Conservation (phyloP, 1,139 yeast species). For the Yamadazyma spencermartinsiae region DNA sequence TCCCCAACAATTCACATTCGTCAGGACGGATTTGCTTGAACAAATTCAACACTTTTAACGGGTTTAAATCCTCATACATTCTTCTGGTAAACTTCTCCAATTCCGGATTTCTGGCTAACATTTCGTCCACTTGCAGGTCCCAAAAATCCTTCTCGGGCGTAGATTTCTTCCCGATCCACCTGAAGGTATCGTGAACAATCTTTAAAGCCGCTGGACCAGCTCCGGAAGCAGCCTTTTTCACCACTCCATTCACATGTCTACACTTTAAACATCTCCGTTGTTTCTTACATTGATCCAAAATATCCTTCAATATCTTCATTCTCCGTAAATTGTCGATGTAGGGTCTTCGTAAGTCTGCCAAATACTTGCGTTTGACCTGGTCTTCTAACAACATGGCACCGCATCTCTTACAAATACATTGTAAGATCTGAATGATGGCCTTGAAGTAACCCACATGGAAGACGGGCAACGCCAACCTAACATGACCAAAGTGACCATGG, state of each 20-base stretch:
- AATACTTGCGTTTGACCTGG: slow-evolving; percentile 63
- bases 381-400: slow-evolving; percentile 77
- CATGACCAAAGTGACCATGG: slow-evolving; percentile 98
- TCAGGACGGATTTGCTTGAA: slow-evolving; percentile 83
- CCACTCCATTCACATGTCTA: slow-evolving; percentile 91
- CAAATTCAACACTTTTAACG: slow-evolving; percentile 81
- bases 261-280: slow-evolving; percentile 89
- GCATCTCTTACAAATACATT: slow-evolving; percentile 90
- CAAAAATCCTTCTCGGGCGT: slow-evolving; percentile 83
- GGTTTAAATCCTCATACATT: slow-evolving; percentile 92
- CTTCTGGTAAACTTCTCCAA: slow-evolving; percentile 82
- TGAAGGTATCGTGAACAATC: slow-evolving; percentile 91
- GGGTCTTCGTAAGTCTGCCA: slow-evolving; percentile 79
- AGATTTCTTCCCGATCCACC: slow-evolving; percentile 92
- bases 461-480: slow-evolving; percentile 89
- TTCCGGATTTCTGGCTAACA: slow-evolving; percentile 76
- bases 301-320: slow-evolving; percentile 81
- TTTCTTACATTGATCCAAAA: slow-evolving; percentile 91
- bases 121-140: slow-evolving; percentile 81
- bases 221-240: slow-evolving; percentile 92
- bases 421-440: slow-evolving; percentile 83
- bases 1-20: slow-evolving; percentile 91
- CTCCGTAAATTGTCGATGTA: slow-evolving; percentile 87
- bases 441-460: slow-evolving; percentile 98
- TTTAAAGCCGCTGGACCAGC: slow-evolving; percentile 91